phyloP scores from a whole-genome alignment of 495 filamentous ascomycete genomes.

The Penicillium maclennaniae region DNA sequence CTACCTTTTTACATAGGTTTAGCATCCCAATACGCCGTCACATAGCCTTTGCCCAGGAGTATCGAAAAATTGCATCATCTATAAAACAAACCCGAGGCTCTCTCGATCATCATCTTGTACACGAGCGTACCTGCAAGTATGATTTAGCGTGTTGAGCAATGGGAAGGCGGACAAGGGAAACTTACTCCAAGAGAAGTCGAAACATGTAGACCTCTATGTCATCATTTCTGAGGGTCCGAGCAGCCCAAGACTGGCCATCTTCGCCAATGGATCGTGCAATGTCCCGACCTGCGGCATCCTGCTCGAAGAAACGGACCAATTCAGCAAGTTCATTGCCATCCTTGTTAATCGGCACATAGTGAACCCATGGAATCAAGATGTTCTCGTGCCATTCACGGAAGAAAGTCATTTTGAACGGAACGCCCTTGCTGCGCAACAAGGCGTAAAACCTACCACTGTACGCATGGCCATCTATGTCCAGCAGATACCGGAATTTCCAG shows the following conservation, averaged over 20 bases:
- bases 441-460: conserved; percentile 50
- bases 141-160: not conserved
- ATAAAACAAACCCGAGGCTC: not conserved
- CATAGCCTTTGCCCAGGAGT: no score
- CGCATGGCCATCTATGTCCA: conserved; percentile 55
- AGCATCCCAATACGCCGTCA: no score
- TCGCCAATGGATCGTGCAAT: conserved; percentile 38
- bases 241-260: conserved; percentile 38
- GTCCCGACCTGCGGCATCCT: conserved; percentile 27
- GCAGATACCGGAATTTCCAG: conserved; percentile 23
- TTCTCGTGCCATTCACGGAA: conserved; percentile 57
- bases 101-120: conserved; percentile 13
- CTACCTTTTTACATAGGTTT: no score
- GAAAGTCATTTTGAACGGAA: conserved; percentile 46
- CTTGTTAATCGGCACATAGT: conserved; percentile 49
- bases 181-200: conserved; percentile 40
- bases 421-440: conserved; percentile 38
- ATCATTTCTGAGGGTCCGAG: conserved; percentile 28
- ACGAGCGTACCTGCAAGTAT: conserved; percentile 8
- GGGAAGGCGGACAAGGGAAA: not conserved
- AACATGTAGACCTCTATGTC: conserved; percentile 41
- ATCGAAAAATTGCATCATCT: not conserved
- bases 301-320: conserved; percentile 35
- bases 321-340: conserved; percentile 45
- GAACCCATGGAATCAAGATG: conserved; percentile 52